phyloP scores from a whole-genome alignment of 352 stramenopile species.

The Globisporangium apiculatum region DNA sequence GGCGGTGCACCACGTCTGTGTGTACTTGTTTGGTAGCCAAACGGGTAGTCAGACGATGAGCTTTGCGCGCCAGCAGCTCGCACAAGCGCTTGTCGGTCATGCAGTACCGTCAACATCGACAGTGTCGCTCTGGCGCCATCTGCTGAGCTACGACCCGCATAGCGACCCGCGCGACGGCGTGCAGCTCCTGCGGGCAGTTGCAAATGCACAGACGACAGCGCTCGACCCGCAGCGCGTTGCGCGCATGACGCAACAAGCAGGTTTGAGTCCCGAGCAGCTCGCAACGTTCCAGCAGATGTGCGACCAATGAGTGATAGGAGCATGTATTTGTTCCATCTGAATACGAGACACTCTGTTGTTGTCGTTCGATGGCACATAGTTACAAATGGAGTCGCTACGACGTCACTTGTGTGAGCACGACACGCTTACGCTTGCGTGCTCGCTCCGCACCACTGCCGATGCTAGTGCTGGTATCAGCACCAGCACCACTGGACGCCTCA shows the following conservation, averaged over 20 bases:
- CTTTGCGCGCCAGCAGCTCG: slow-evolving; percentile 38
- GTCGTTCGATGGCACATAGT: no score
- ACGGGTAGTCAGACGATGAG: slow-evolving; percentile 19
- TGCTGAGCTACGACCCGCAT: slow-evolving; percentile 40
- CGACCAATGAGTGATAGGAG: no score
- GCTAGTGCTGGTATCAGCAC: not conserved
- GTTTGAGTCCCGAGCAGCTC: slow-evolving; percentile 20
- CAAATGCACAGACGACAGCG: no score
- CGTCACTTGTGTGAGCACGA: slow-evolving; percentile 1
- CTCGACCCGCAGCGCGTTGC: slow-evolving; percentile 5
- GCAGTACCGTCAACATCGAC: slow-evolving; percentile 4
- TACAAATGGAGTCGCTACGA: not conserved
- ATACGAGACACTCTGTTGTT: no score
- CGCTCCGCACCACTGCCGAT: not conserved
- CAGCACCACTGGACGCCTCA: not conserved
- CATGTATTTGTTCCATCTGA: no score
- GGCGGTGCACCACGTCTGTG: slow-evolving; percentile 47
- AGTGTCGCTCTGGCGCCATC: slow-evolving; percentile 31
- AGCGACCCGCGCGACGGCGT: not conserved
- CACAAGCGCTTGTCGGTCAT: slow-evolving; percentile 28
- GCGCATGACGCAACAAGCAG: slow-evolving; percentile 18
- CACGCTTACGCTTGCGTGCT: slow-evolving; percentile 3
- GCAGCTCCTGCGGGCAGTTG: not conserved
- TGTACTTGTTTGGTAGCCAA: slow-evolving; percentile 35
- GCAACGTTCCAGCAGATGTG: slow-evolving; percentile 15